Conservation (phyloP, 2,329 filamentous ascomycete genomes). For the Pseudogymnoascus sp. region DNA sequence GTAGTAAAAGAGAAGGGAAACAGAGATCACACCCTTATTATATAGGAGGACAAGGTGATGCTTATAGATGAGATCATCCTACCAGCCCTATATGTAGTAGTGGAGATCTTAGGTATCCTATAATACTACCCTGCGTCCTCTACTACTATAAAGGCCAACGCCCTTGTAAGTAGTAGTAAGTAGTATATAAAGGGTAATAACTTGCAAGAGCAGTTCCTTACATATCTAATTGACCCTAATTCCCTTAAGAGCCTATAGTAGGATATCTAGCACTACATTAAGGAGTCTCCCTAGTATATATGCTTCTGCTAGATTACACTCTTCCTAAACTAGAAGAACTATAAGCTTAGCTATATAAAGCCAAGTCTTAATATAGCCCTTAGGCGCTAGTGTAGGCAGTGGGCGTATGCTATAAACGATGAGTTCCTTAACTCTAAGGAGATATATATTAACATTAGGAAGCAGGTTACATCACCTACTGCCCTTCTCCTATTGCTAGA, state of each 20-base stretch:
- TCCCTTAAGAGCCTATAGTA: not conserved
- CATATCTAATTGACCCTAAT: not conserved
- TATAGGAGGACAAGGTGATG: not conserved
- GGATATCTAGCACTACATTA: not conserved
- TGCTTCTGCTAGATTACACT: too few species aligned
- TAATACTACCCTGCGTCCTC: not conserved
- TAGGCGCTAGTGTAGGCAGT: not conserved
- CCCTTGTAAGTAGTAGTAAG: not conserved
- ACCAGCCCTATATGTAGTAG: not conserved
- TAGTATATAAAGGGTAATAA: not conserved
- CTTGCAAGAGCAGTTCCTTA: not conserved
- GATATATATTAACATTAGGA: not conserved
- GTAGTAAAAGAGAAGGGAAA: not conserved
- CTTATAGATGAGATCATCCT: not conserved
- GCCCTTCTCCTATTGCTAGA: not conserved
- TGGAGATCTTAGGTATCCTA: not conserved
- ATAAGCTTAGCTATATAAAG: too few species aligned
- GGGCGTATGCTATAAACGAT: not conserved
- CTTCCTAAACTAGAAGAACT: too few species aligned
- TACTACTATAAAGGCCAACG: not conserved
- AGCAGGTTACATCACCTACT: not conserved
- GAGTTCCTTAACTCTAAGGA: not conserved
- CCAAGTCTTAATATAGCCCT: not conserved
- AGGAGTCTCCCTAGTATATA: too few species aligned
- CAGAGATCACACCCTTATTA: not conserved